These are phyloP conservation scores for Dictyostelium intermedium DNA, from an alignment of 78 protist genomes.

Conservation along the genomic window DNA sequence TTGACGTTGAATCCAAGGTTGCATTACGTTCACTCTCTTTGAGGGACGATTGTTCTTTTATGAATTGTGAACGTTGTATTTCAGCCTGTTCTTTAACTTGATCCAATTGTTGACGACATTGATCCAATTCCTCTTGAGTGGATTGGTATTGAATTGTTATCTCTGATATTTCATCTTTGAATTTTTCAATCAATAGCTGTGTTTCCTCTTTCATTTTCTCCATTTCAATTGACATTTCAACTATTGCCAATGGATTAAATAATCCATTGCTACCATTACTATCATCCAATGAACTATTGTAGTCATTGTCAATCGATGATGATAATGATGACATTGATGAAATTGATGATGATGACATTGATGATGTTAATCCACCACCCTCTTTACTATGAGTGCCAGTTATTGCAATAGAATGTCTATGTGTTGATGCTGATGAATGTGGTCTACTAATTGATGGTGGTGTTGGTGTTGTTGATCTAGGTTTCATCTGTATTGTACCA, in stretches of 20 bases:
- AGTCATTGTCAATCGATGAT: background rate
- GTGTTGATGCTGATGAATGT: background rate
- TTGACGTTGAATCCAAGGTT: background rate
- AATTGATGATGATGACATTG: background rate
- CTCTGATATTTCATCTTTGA: slow-evolving; percentile 66
- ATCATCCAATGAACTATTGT: background rate
- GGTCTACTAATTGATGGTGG: background rate
- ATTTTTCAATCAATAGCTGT: slow-evolving; percentile 40
- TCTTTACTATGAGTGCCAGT: background rate
- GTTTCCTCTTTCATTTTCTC: slow-evolving; percentile 51
- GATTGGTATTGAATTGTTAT: slow-evolving; percentile 30
- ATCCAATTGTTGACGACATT: background rate
- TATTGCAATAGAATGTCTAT: slow-evolving; percentile 7
- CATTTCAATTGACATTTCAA: slow-evolving; percentile 53
- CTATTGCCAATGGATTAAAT: slow-evolving; percentile 66
- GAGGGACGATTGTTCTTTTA: background rate
- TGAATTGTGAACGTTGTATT: background rate
- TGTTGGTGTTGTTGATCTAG: slow-evolving; percentile 13
- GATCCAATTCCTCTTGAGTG: background rate
- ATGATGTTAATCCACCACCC: background rate
- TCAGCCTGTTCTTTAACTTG: background rate
- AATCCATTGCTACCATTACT: background rate
- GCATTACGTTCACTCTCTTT: slow-evolving; percentile 43
- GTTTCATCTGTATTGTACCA: background rate
- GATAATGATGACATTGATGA: background rate